phyloP scores from a whole-genome alignment of 2,329 filamentous ascomycete species.

The Cyanodermella asteris region DNA sequence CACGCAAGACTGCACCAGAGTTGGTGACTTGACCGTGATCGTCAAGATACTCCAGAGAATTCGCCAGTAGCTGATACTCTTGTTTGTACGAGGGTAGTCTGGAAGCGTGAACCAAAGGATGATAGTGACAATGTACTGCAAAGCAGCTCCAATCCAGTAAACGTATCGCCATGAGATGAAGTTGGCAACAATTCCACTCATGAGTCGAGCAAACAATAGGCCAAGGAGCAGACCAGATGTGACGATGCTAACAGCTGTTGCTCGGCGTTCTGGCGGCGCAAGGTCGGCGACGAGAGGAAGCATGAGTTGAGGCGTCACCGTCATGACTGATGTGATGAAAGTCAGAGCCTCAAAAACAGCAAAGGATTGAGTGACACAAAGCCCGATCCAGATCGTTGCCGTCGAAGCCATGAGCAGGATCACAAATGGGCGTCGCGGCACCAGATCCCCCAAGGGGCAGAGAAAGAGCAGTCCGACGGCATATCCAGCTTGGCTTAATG shows the following conservation, averaged over 20 bases:
- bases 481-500: constrained; percentile 60
- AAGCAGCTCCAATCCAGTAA: constrained; percentile 54
- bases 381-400: constrained; percentile 35
- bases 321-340: constrained; percentile 54
- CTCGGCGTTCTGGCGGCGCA: constrained; percentile 44
- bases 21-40: constrained; percentile 42
- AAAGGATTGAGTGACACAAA: constrained; percentile 47
- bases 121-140: constrained; percentile 45
- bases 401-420: constrained; percentile 45
- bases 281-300: constrained; percentile 62
- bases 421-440: constrained; percentile 48
- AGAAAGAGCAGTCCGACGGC: constrained; percentile 51
- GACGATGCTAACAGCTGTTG: constrained; percentile 49
- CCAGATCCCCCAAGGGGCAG: constrained; percentile 50
- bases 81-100: constrained; percentile 55
- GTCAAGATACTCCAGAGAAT: constrained; percentile 43
- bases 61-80: constrained; percentile 36
- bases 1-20: constrained; percentile 47
- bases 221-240: constrained; percentile 56
- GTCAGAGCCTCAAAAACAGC: constrained; percentile 44
- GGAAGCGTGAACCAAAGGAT: constrained; percentile 55
- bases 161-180: constrained; percentile 55
- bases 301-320: constrained; percentile 51
- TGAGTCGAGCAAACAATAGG: constrained; percentile 51
- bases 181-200: constrained; percentile 54